A percentile compares a stretch with the other conserved stretches of the same genome.
Evolutionary conservation across 2,329 filamentous ascomycete genomes (phyloP).

Genomic region (Paecilomyces sp.): DNA sequence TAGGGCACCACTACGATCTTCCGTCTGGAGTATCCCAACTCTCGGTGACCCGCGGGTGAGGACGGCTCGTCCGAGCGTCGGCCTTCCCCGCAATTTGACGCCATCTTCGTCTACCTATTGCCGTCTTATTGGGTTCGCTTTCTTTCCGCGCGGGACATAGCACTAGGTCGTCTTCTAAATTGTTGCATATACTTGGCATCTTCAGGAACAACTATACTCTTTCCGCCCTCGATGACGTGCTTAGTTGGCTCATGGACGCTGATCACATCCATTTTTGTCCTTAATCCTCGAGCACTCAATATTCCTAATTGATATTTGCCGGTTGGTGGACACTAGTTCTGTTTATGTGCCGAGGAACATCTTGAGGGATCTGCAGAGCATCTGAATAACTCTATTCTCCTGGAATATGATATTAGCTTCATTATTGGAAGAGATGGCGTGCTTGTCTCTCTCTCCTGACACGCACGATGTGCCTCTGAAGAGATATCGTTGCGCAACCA

Average conservation of each 20-base stretch:
- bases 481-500: not conserved
- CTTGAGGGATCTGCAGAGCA: not conserved
- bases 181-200: not conserved
- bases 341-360: not conserved
- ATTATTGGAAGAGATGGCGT: not conserved
- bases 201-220: not conserved
- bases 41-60: not conserved
- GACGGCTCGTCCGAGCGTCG: not conserved
- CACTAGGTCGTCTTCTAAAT: not conserved
- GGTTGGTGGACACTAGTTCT: not conserved
- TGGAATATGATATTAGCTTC: not conserved
- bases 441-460: not conserved
- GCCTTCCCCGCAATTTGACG: not conserved
- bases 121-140: not conserved
- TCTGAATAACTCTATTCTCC: not conserved
- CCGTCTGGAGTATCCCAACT: not conserved
- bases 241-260: not conserved
- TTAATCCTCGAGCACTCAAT: not conserved
- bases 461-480: not conserved
- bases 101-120: not conserved
- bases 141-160: not conserved
- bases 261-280: not conserved
- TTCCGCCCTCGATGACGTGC: not conserved
- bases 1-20: not conserved
- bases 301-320: not conserved